phyloP scores from a whole-genome alignment of 1,284 basidiomycete genomes.

The Sphaerobolus stellatus region DNA sequence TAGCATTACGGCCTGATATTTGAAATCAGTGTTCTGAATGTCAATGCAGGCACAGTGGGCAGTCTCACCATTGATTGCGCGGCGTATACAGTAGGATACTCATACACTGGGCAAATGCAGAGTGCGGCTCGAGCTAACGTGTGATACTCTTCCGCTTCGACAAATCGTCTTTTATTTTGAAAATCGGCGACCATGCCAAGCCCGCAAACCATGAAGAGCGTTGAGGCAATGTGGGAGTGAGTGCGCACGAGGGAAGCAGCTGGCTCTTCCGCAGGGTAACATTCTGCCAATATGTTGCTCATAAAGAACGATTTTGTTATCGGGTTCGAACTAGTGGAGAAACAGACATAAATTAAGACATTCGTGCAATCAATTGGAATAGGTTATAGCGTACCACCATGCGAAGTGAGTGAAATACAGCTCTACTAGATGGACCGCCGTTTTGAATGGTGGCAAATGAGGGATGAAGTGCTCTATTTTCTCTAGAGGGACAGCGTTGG shows the following conservation, averaged over 20 bases:
- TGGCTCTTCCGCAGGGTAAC: constrained; percentile 4
- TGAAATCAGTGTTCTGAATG: not conserved
- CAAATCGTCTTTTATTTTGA: constrained; percentile 11
- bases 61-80: constrained; percentile 62
- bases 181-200: constrained; percentile 5
- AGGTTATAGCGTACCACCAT: constrained; percentile 7
- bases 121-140: constrained; percentile 60
- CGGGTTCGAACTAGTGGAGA: constrained; percentile 2
- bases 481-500: constrained; percentile 6
- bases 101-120: constrained; percentile 58
- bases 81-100: constrained; percentile 64
- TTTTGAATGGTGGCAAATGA: constrained; percentile 7
- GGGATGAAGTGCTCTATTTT: constrained; percentile 8
- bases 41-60: constrained; percentile 32
- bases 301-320: constrained; percentile 1
- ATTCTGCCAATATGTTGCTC: not conserved
- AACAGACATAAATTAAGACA: not conserved
- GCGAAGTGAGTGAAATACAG: constrained; percentile 5
- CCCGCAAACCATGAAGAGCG: constrained; percentile 11
- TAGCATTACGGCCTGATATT: constrained; percentile 7
- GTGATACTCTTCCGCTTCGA: constrained; percentile 59
- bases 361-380: too few species aligned
- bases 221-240: constrained; percentile 5
- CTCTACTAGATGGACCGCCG: not conserved
- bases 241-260: not conserved